Base-by-base conservation (phyloP, 495 filamentous ascomycete species). In the Oidiodendron maius region DNA sequence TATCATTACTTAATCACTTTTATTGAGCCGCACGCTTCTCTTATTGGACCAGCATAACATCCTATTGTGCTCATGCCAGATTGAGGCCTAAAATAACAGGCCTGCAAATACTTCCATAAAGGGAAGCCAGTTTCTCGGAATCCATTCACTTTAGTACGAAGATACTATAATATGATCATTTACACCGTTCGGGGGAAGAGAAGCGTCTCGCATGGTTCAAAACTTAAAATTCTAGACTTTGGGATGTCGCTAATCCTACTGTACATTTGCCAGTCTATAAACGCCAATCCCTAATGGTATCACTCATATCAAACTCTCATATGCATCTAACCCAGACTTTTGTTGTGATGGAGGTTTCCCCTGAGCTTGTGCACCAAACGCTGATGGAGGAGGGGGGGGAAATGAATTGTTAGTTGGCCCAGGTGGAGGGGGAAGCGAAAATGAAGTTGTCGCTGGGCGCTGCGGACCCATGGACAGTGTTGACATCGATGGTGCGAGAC, bases 281-380 rank as follows among this genome's bases (percentile, higher is more conserved):
- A 21, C 15, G 15, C 16, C 38, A 20, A 12, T 21, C 38, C 22
- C 38, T 4, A 21, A 21, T 20, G 6, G 4, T 20, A 11, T 2
- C 11, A 38, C 20, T 48, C 38, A 94, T 48, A 94, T 60, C 55
- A 94, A 68, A 63, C 88, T 93, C 57, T 88, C 83, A 57, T 87
- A 94, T 57, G 83, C 84, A 63, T 89, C 87, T 60, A 94, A 66
- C 6, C 85, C 86, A 13, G 47, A 44, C 21, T 74, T 80, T 51
- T 78, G 78, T 51, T 78, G 69, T 36, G 67, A 64, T 44, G 65
- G 66, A 24, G 66, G 73, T 52, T 67, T 69, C 52, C 35, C 37
- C 22, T 52, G 56, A 4, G 6, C n/a, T 2, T 35, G 39, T 20
- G 26, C 35, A 3, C 44, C 47, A 13, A 51, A 44, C 40, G 55